Evolutionary conservation across 2,329 filamentous ascomycete species (phyloP).

Genomic region (Clonostachys rhizophaga): DNA sequence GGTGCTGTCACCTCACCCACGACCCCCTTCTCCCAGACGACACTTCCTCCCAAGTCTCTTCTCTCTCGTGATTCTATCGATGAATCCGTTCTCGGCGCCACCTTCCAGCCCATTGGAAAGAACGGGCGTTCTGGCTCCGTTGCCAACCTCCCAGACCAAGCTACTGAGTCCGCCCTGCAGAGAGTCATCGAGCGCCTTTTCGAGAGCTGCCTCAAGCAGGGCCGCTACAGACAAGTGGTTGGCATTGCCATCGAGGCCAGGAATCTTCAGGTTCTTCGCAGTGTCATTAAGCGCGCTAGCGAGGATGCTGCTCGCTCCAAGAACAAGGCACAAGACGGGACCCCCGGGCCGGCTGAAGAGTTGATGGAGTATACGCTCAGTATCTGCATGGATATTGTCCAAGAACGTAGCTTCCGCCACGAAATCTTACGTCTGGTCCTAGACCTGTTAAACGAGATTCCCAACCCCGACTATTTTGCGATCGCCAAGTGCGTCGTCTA

Average conservation of each 20-base stretch:
- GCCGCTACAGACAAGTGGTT: constrained; percentile 90
- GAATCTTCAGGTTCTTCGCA: constrained; percentile 80
- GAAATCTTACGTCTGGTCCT: constrained; percentile 88
- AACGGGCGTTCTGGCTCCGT: constrained; percentile 53
- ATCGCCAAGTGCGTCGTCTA: constrained; percentile 98
- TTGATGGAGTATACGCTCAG: constrained; percentile 94
- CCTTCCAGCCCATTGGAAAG: constrained; percentile 47
- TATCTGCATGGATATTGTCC: constrained; percentile 97
- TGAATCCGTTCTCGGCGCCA: constrained; percentile 57
- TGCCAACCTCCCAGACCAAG: constrained; percentile 61
- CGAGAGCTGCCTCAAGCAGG: constrained; percentile 79
- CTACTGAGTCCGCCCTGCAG: constrained; percentile 76
- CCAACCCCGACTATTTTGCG: constrained; percentile 92
- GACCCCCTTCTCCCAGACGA: constrained; percentile 92
- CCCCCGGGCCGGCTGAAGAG: constrained; percentile 70
- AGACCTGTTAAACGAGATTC: constrained; percentile 90
- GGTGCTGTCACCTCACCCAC: constrained; percentile 78
- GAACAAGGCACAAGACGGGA: constrained; percentile 42
- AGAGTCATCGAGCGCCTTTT: constrained; percentile 85
- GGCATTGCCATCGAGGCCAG: constrained; percentile 95
- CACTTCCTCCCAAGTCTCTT: constrained; percentile 87
- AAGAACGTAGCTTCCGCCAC: constrained; percentile 79
- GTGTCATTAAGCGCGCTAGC: constrained; percentile 84
- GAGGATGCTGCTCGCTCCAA: constrained; percentile 74
- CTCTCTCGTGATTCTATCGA: constrained; percentile 76